Evolutionary conservation across 495 filamentous ascomycete genomes (phyloP), one percentile per base, ranked within the genome.

Genomic region (Lineolata rhizophorae): DNA sequence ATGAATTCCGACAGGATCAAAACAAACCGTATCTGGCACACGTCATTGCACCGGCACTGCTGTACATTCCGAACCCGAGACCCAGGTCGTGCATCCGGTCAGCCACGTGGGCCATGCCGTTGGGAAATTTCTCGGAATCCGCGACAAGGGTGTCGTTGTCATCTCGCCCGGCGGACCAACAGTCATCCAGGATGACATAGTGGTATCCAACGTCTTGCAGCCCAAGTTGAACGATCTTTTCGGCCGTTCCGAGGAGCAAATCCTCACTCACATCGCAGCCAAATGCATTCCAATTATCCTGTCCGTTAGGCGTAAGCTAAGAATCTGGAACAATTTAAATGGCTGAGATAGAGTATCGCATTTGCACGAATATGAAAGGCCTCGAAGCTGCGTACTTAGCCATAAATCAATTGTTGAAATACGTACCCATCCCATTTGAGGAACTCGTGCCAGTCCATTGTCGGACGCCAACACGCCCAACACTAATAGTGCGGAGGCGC

Each of bases 51-150:
- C 62, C 62, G 13, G 48, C 62, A 35, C 45, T 50, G n/a, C 51
- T 54, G 35, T 78, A 80, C 32, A 80, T 71, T 0, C 73, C 73
- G 20, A 76, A 61, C 32, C 69, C 70, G 18, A 78, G 41, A 0
- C 68, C 69, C 38, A 72, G 41, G 4, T 34, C 45, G 46, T 80
- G 74, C 15, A 78, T 55, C 35, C 62, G 35, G 24, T 65, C 47
- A 2, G 65, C 64, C 4, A 73, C 48, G 10, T 61, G 52, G n/a
- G 55, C 56, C 42, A 76, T 70, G 2, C 74, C 70, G 28, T 58
- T 48, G 1, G 74, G 70, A 41, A 76, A 80, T 34, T 64, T 70
- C 12, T 38, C 18, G 3, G 39, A 51, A 27, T 55, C 49, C 39
- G 67, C 58, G 3, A 60, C 55, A 0, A 53, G 48, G 18, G 51